Conservation (phyloP, 1,139 yeast species). For the Insectozyma bohioensis region DNA sequence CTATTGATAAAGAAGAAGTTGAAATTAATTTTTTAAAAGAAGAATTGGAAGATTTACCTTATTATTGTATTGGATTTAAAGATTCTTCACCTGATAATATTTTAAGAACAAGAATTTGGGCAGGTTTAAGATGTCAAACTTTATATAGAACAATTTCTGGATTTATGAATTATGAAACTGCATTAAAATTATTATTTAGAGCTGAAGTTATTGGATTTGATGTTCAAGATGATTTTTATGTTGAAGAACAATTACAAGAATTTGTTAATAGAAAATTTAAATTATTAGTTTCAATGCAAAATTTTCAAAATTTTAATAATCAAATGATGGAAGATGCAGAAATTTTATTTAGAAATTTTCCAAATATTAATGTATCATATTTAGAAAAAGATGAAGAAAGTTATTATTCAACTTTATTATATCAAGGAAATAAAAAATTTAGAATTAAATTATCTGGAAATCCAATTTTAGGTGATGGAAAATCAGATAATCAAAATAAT, state of each 20-base stretch:
- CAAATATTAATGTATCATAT: constrained; percentile 59
- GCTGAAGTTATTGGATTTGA: constrained; percentile 58
- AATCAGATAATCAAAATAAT: constrained; percentile 83
- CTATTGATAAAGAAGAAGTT: constrained; percentile 9
- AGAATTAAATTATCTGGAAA: constrained; percentile 72
- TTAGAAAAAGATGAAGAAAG: constrained; percentile 49
- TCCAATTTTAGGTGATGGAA: constrained; percentile 89
- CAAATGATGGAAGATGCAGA: constrained; percentile 59
- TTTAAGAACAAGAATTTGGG: constrained; percentile 77
- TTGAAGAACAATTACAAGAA: constrained; percentile 43
- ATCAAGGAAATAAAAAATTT: constrained; percentile 23
- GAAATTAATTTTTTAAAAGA: constrained; percentile 7
- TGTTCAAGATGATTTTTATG: constrained; percentile 19
- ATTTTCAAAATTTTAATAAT: constrained; percentile 48
- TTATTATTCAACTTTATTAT: constrained; percentile 61
- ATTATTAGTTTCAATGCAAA: constrained; percentile 71
- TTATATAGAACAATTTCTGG: constrained; percentile 77
- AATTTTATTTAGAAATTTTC: constrained; percentile 58
- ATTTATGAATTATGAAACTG: constrained; percentile 67
- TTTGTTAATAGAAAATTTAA: constrained; percentile 66
- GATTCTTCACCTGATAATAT: constrained; percentile 59
- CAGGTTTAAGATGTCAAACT: constrained; percentile 76
- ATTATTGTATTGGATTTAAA: constrained; percentile 61
- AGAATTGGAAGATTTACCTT: constrained; percentile 60
- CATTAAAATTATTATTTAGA: constrained; percentile 62